Percentiles rank a stretch among this genome's conserved stretches.
These are phyloP conservation scores for Mangifera indica DNA, from an alignment of 345 rosid species.

Conservation along the genomic window DNA sequence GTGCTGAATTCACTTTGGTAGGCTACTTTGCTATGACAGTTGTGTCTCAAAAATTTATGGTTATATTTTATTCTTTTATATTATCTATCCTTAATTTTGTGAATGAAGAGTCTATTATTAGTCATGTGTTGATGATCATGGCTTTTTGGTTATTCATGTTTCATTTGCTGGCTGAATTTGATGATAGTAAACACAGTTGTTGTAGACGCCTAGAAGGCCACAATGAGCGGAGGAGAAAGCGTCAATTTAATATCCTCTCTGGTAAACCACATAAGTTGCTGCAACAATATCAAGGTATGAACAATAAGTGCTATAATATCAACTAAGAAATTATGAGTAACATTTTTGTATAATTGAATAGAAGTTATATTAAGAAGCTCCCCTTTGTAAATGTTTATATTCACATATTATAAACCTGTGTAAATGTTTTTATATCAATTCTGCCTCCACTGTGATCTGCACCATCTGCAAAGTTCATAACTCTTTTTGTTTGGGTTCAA, in stretches of 20 bases:
- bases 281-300: conserved; percentile 34
- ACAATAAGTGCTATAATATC: background rate
- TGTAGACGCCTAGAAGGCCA: conserved; percentile 46
- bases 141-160: conserved; percentile 29
- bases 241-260: conserved; percentile 32
- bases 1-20: background rate
- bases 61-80: background rate
- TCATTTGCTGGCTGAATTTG: conserved; percentile 43
- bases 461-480: background rate
- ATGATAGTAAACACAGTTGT: conserved; percentile 48
- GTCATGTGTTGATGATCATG: background rate
- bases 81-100: background rate
- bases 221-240: conserved; percentile 43
- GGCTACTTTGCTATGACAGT: background rate
- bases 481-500: background rate
- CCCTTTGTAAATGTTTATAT: background rate
- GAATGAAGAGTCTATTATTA: background rate
- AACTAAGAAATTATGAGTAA: background rate
- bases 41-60: background rate
- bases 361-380: background rate
- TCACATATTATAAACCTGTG: background rate
- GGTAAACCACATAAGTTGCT: conserved; percentile 21
- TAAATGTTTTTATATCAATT: background rate
- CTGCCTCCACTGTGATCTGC: background rate
- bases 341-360: background rate